A percentile compares a stretch with the other conserved stretches of the same genome.
phyloP scores from a whole-genome alignment of 345 rosid species.

The Brassica rapa region DNA sequence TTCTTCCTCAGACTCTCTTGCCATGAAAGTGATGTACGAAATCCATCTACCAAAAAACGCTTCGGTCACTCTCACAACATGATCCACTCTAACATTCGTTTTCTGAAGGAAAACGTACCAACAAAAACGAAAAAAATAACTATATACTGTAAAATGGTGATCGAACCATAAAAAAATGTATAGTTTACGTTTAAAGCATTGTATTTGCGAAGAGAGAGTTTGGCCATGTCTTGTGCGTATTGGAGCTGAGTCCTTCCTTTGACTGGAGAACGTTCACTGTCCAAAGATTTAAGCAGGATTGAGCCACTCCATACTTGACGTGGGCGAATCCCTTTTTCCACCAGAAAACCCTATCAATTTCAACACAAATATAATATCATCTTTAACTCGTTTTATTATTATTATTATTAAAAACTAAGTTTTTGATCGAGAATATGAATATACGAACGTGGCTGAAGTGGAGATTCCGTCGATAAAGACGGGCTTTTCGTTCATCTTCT shows the following conservation, averaged over 20 bases:
- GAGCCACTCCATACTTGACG: not conserved
- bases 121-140: too few species aligned
- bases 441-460: not conserved
- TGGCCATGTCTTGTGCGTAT: slow-evolving; percentile 5
- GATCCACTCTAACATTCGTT: not conserved
- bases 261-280: not conserved
- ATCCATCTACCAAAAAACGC: not conserved
- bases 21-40: slow-evolving; percentile 2
- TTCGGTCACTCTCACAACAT: not conserved
- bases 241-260: not conserved
- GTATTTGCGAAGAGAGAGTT: not conserved
- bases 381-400: not conserved
- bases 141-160: not conserved
- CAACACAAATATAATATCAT: not conserved
- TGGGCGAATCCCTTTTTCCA: not conserved
- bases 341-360: not conserved
- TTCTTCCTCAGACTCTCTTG: not conserved
- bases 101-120: not conserved
- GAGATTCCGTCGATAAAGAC: slow-evolving; percentile 1
- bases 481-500: not conserved
- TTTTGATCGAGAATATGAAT: not conserved
- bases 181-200: not conserved
- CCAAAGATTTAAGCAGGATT: not conserved
- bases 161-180: not conserved
- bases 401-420: too few species aligned